Percentiles rank a stretch among this genome's conserved stretches.
These are phyloP conservation scores for Plenodomus lindquistii DNA, from an alignment of 2,329 filamentous ascomycete species.

Conservation along the genomic window DNA sequence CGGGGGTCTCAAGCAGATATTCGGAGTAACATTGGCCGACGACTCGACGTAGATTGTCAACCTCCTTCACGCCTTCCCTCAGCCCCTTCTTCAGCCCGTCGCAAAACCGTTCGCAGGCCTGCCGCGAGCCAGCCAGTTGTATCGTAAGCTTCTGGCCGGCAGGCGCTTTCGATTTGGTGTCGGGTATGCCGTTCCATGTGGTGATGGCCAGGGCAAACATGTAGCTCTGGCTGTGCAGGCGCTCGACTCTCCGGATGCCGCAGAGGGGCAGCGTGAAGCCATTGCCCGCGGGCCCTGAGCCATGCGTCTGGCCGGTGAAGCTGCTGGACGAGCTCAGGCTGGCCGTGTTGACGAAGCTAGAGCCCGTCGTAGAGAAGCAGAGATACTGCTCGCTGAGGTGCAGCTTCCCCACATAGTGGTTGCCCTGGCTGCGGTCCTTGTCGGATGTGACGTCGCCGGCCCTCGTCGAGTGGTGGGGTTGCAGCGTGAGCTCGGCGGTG, in stretches of 20 bases:
- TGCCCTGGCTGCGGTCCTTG: conserved; percentile 71
- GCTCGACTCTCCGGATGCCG: conserved; percentile 87
- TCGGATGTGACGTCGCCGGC: conserved; percentile 51
- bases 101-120: conserved; percentile 92
- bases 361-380: conserved; percentile 93
- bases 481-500: conserved; percentile 87
- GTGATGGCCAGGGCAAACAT: conserved; percentile 92
- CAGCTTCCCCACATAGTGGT: conserved; percentile 88
- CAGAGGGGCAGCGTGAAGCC: conserved; percentile 94
- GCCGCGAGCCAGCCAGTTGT: conserved; percentile 85
- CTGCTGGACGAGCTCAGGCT: conserved; percentile 78
- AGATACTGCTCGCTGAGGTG: conserved; percentile 94
- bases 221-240: conserved; percentile 89
- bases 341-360: conserved; percentile 80
- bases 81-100: conserved; percentile 92
- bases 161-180: conserved; percentile 49
- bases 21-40: conserved; percentile 83
- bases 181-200: conserved; percentile 76
- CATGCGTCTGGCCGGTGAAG: conserved; percentile 91
- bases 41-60: conserved; percentile 80
- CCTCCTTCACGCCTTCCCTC: conserved; percentile 82
- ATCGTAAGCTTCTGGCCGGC: conserved; percentile 85
- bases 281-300: conserved; percentile 89
- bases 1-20: conserved; percentile 53
- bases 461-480: conserved; percentile 65